phyloP scores from a whole-genome alignment of 495 filamentous ascomycete genomes.

The Tuber borchii region DNA sequence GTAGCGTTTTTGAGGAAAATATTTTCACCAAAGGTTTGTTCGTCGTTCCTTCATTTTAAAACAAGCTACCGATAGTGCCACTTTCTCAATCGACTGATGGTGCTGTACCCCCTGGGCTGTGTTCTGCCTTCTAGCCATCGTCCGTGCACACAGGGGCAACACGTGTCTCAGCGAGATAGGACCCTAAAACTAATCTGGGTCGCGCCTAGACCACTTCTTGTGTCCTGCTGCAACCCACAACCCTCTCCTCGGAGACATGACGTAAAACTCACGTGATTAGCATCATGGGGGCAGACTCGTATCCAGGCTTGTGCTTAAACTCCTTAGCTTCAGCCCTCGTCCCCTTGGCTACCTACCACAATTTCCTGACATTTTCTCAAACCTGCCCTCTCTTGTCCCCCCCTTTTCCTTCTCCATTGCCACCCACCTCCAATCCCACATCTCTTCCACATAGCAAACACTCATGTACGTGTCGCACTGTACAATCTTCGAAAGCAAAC shows the following conservation, averaged over 20 bases:
- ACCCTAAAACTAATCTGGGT: background rate
- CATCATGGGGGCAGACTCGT: background rate
- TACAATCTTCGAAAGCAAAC: background rate
- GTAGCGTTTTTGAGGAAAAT: background rate
- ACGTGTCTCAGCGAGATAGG: background rate
- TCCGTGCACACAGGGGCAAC: background rate
- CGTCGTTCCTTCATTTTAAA: background rate
- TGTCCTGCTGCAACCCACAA: background rate
- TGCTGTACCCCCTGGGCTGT: background rate
- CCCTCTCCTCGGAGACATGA: slow-evolving; percentile 3
- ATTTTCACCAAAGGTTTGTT: background rate
- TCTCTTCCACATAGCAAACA: background rate
- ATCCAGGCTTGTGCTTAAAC: background rate
- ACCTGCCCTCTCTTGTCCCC: background rate
- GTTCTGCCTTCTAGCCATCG: background rate
- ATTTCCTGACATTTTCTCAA: background rate
- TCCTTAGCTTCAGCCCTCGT: background rate
- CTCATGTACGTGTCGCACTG: background rate
- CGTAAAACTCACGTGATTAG: background rate
- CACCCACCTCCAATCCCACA: background rate
- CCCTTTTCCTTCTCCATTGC: background rate
- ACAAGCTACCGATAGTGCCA: background rate
- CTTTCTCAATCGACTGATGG: background rate
- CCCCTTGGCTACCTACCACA: background rate
- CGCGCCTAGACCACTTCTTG: background rate